A percentile compares a stretch with the other conserved stretches of the same genome.
Evolutionary conservation across 176 grass and related monocot genomes (phyloP).

Genomic region (Miscanthus lutarioriparius): DNA sequence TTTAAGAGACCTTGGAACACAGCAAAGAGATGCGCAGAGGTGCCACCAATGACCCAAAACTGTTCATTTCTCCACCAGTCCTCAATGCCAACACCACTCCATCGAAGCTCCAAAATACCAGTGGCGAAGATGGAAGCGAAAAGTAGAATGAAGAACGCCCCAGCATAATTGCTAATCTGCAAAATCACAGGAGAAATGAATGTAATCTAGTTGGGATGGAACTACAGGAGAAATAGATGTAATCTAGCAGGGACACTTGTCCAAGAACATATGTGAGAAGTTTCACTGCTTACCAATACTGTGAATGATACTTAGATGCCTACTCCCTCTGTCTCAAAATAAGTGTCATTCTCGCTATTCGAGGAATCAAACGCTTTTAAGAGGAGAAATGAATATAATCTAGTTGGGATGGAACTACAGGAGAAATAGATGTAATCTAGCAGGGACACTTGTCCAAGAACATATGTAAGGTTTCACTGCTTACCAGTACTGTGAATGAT

Average conservation of each 20-base stretch:
- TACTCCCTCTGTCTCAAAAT: too few species aligned
- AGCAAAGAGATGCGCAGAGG: conserved; percentile 76
- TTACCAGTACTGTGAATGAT: too few species aligned
- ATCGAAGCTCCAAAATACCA: conserved; percentile 69
- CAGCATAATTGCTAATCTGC: conserved; percentile 84
- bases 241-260: not conserved
- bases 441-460: too few species aligned
- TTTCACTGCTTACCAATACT: conserved; percentile 17
- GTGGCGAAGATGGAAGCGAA: conserved; percentile 75
- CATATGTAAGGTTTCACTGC: too few species aligned
- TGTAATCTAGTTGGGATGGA: not conserved
- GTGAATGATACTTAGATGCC: not conserved
- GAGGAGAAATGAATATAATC: too few species aligned
- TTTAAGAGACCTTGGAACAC: conserved; percentile 87
- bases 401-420: too few species aligned
- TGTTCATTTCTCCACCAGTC: conserved; percentile 92
- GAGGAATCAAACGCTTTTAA: too few species aligned
- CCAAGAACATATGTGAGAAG: not conserved
- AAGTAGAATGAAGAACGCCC: conserved; percentile 70
- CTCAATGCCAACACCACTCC: conserved; percentile 74
- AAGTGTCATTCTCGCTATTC: too few species aligned
- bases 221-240: not conserved
- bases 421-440: too few species aligned
- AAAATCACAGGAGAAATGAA: conserved; percentile 21
- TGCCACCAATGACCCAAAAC: conserved; percentile 89